Conservation (phyloP, 164 flowering plant species). For the Annona squamosa region DNA sequence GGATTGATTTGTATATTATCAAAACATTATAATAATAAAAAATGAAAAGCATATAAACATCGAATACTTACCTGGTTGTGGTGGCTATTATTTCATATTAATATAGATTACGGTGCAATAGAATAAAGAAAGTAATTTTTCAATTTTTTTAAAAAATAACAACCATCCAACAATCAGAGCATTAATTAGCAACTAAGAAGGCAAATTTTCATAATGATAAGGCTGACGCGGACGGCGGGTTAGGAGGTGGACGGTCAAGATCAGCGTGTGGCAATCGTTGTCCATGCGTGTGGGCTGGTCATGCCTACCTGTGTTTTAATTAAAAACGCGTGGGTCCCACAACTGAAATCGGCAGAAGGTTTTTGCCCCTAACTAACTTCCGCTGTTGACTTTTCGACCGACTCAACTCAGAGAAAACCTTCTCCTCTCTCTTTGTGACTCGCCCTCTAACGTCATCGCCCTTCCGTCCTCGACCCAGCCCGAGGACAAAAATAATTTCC, state of each 20-base stretch:
- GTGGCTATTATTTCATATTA: no score
- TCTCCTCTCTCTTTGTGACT: background rate
- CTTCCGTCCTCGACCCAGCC: background rate
- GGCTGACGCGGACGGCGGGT: background rate
- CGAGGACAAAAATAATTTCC: background rate
- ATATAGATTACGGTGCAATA: no score
- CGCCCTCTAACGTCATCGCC: conserved; percentile 2
- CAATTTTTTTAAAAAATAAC: no score
- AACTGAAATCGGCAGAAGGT: conserved; percentile 2
- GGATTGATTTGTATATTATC: no score
- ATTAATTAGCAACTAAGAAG: no score
- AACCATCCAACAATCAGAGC: no score
- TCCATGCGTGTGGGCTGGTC: background rate
- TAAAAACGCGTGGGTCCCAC: conserved; percentile 13
- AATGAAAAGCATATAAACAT: no score
- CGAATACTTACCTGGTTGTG: no score
- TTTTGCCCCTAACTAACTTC: conserved; percentile 16
- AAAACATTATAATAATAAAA: no score
- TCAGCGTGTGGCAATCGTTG: no score
- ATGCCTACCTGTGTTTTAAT: background rate
- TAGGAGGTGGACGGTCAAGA: background rate
- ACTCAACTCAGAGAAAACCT: background rate
- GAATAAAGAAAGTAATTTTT: no score
- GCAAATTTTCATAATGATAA: background rate
- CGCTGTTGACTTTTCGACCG: conserved; percentile 9